Conservation (phyloP, 768 basidiomycete species). For the Nevesoporus exiguus region DNA sequence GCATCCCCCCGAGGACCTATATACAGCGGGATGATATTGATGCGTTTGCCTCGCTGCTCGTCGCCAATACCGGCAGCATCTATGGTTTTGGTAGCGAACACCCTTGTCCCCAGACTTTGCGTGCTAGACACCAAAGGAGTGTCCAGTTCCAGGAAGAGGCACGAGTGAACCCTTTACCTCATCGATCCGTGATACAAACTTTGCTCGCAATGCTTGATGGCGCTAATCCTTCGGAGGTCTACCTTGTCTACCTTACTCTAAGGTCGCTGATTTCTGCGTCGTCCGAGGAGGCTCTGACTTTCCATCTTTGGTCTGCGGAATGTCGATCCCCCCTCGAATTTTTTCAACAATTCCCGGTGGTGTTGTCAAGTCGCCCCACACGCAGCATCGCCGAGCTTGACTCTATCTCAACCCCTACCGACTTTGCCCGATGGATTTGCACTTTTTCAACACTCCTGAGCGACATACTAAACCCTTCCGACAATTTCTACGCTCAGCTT, state of each 20-base stretch:
- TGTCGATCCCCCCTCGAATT: conserved; percentile 46
- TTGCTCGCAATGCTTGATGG: conserved; percentile 60
- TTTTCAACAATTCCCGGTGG: conserved; percentile 44
- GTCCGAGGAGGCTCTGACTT: conserved; percentile 29
- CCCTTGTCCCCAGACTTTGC: conserved; percentile 40
- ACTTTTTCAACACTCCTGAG: conserved; percentile 54
- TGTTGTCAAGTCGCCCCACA: conserved; percentile 29
- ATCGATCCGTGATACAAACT: conserved; percentile 48
- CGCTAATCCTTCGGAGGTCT: conserved; percentile 44
- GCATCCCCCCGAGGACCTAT: conserved; percentile 52
- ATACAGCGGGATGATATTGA: conserved; percentile 67
- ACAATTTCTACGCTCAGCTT: conserved; percentile 69
- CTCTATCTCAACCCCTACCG: conserved; percentile 36
- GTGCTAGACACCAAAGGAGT: conserved; percentile 33
- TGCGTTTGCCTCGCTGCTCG: conserved; percentile 67
- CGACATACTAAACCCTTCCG: conserved; percentile 50
- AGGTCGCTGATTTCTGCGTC: conserved; percentile 49
- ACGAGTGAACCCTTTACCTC: conserved; percentile 32
- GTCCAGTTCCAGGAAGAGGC: conserved; percentile 12
- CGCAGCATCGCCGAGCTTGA: conserved; percentile 37
- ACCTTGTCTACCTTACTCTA: conserved; percentile 62
- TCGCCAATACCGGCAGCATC: conserved; percentile 55
- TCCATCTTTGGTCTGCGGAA: conserved; percentile 37
- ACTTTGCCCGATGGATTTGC: conserved; percentile 65
- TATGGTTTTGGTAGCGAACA: conserved; percentile 57